phyloP scores from a whole-genome alignment of 768 basidiomycete genomes.

The Kwoniella bestiolae region DNA sequence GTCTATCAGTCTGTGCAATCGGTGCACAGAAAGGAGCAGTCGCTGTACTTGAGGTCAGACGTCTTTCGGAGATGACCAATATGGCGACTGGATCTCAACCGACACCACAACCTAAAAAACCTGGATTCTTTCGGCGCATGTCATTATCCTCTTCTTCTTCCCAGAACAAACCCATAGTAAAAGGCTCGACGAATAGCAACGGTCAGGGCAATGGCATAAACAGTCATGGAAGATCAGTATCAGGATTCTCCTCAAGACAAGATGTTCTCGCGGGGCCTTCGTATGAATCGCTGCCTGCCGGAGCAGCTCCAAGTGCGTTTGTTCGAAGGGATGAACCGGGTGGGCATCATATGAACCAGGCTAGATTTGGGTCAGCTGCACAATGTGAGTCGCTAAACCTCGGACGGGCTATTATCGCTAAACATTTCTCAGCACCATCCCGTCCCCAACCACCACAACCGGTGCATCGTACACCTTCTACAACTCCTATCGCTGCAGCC shows the following conservation, averaged over 20 bases:
- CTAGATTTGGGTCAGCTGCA: neutral
- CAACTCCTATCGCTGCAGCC: slow-evolving; percentile 13
- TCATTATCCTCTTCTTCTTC: slow-evolving; percentile 24
- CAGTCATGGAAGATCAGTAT: slow-evolving; percentile 5
- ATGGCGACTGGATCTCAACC: neutral
- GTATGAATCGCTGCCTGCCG: slow-evolving; percentile 24
- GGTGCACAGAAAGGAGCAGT: no score
- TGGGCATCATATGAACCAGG: neutral
- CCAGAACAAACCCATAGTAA: slow-evolving; percentile 14
- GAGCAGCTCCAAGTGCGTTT: slow-evolving; percentile 19
- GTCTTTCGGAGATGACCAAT: neutral
- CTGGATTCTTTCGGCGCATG: slow-evolving; percentile 27
- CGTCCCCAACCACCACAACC: neutral
- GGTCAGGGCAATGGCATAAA: neutral
- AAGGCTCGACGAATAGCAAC: neutral
- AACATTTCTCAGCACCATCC: neutral
- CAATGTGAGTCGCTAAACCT: neutral
- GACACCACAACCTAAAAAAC: slow-evolving; percentile 26
- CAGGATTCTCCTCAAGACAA: neutral
- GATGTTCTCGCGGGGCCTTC: slow-evolving; percentile 24
- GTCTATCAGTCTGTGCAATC: neutral
- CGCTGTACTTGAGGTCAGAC: neutral
- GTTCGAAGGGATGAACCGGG: neutral
- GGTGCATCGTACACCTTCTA: neutral
- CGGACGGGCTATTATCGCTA: neutral